Conservation (phyloP, 768 basidiomycete genomes). For the Gloeostereum incarnatum region DNA sequence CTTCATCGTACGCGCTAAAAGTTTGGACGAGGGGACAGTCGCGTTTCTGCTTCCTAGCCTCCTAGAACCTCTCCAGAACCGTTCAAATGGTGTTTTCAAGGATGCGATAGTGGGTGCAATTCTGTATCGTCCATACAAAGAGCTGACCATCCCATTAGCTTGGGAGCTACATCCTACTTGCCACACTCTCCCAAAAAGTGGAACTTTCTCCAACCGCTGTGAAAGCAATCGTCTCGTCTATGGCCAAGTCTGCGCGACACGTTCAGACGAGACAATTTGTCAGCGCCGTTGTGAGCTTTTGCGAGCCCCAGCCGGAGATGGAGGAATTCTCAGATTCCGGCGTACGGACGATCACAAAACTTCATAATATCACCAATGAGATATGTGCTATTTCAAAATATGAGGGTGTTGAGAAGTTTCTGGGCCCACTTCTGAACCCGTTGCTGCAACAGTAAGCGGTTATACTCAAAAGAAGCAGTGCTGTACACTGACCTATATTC, state of each 20-base stretch:
- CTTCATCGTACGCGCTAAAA: conserved; percentile 53
- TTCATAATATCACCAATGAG: conserved; percentile 46
- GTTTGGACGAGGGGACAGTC: conserved; percentile 55
- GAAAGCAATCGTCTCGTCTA: conserved; percentile 43
- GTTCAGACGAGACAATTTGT: conserved; percentile 52
- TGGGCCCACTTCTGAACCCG: conserved; percentile 39
- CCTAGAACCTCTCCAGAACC: conserved; percentile 43
- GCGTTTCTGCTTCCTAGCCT: conserved; percentile 59
- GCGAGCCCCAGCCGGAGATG: conserved; percentile 50
- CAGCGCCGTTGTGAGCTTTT: conserved; percentile 56
- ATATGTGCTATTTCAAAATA: conserved; percentile 32
- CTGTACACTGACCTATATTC: too few relatives aligned
- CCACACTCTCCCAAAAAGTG: conserved; percentile 59
- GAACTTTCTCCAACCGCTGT: conserved; percentile 49
- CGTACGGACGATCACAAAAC: conserved; percentile 22
- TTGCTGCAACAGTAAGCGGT: conserved; percentile 27
- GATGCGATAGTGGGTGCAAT: conserved; percentile 44
- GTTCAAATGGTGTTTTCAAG: conserved; percentile 23
- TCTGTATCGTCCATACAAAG: neutral
- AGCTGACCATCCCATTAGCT: conserved; percentile 30
- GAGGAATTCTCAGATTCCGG: conserved; percentile 30
- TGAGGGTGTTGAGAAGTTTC: conserved; percentile 46
- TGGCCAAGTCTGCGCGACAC: conserved; percentile 38
- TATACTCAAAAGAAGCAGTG: too few relatives aligned
- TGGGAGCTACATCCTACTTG: conserved; percentile 65